phyloP scores from a whole-genome alignment of 768 basidiomycete species.

The Suillus americanus region DNA sequence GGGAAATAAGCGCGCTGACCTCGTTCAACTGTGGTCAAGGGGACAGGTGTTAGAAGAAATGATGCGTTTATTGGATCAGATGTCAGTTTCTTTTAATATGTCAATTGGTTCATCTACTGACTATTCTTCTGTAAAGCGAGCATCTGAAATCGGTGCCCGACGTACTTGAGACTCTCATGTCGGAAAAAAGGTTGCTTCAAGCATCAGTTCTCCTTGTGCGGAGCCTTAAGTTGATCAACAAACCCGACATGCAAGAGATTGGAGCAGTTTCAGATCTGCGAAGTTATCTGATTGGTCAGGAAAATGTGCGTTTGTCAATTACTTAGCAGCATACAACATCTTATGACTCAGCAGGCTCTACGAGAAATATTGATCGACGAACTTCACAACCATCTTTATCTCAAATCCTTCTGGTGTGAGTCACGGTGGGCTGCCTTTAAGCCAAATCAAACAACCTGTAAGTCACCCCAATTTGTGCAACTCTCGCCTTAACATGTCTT shows the following conservation, averaged over 20 bases:
- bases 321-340: neutral
- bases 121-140: slow-evolving; percentile 55
- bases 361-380: slow-evolving; percentile 94
- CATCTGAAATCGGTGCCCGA: slow-evolving; percentile 90
- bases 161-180: slow-evolving; percentile 87
- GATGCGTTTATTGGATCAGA: slow-evolving; percentile 90
- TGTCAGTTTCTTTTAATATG: slow-evolving; percentile 51
- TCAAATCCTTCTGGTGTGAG: slow-evolving; percentile 96
- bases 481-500: slow-evolving; percentile 6
- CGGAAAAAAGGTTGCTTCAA: slow-evolving; percentile 90
- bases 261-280: slow-evolving; percentile 92
- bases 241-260: slow-evolving; percentile 90
- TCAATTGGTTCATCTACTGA: slow-evolving; percentile 7
- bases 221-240: slow-evolving; percentile 88
- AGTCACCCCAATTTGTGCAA: slow-evolving; percentile 31
- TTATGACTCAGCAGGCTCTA: slow-evolving; percentile 58
- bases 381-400: slow-evolving; percentile 93
- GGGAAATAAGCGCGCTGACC: slow-evolving; percentile 81
- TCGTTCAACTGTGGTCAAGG: slow-evolving; percentile 86
- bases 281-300: slow-evolving; percentile 81
- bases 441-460: slow-evolving; percentile 76
- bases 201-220: slow-evolving; percentile 85
- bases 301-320: slow-evolving; percentile 59
- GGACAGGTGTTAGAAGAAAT: slow-evolving; percentile 94
- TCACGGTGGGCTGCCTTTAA: slow-evolving; percentile 85